These are phyloP conservation scores for Paraphoma sp. DNA, from an alignment of 2,329 filamentous ascomycete genomes.

Conservation along the genomic window DNA sequence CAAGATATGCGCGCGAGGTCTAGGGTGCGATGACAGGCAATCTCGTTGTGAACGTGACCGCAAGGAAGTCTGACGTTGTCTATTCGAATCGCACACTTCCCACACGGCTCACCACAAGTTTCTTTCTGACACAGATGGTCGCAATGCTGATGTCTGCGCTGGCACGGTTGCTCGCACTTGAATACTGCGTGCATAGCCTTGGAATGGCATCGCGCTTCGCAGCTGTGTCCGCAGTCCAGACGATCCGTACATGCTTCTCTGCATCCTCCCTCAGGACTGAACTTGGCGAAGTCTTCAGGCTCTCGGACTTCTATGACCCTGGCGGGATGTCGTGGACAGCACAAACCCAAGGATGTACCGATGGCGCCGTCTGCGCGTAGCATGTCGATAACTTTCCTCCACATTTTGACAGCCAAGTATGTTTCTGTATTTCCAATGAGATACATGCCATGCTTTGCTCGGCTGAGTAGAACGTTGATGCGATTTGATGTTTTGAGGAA, in stretches of 20 bases:
- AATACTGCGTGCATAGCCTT: constrained; percentile 34
- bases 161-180: constrained; percentile 33
- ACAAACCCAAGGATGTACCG: constrained; percentile 24
- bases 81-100: constrained; percentile 24
- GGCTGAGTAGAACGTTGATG: constrained; percentile 72
- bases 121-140: constrained; percentile 35
- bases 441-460: constrained; percentile 74
- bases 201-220: constrained; percentile 39
- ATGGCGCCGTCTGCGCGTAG: constrained; percentile 45
- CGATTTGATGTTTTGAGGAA: constrained; percentile 72
- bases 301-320: constrained; percentile 27
- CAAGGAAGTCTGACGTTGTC: constrained; percentile 35
- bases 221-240: constrained; percentile 39
- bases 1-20: constrained; percentile 55
- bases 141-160: constrained; percentile 29
- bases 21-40: constrained; percentile 6
- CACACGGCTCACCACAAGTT: constrained; percentile 39
- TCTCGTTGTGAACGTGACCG: constrained; percentile 21
- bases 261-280: constrained; percentile 44
- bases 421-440: constrained; percentile 72
- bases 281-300: constrained; percentile 35
- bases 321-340: constrained; percentile 37
- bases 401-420: constrained; percentile 66
- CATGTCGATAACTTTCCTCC: constrained; percentile 64
- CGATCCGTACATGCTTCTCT: constrained; percentile 24